Evolutionary conservation across 306 rosid genomes (phyloP), one percentile per base, ranked within the genome.

Genomic region (Heteromeles arbutifolia): DNA sequence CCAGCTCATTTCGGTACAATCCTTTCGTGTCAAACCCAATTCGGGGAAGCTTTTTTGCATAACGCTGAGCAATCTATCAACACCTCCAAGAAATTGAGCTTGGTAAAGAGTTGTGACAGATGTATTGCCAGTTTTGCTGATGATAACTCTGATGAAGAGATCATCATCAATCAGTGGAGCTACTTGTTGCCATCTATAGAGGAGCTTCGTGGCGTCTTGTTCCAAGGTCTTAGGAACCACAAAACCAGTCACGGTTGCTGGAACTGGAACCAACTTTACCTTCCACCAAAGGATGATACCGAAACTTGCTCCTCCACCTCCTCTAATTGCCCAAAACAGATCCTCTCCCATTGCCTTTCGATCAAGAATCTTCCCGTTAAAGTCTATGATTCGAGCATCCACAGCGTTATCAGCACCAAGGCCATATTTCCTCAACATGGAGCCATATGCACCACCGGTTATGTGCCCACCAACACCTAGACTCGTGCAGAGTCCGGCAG

Each of bases 201-300:
- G 28, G 69, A 88, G 45, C 71, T 86, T 88, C 21, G 90, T 89
- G 34, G 54, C 97, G 11, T 76, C 87, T 74, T 82, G 86, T 73
- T 86, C 88, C 69, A 90, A 82, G 67, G 75, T 86, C 68, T 71
- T 92, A 1, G 88, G 69, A 1, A 90, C 89, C 3, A 89, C 82
- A 25, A 92, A 92, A 71, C 88, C 93, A 28, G 97, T 89, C 72
- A 90, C 96, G 1, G 78, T 84, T 78, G 69, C 48, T 3, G 96
- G 97, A 41, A 92, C 93, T 5, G 90, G 88, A 57, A 90, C 97
- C 0, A 92, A 83, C 64, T 85, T 90, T 59, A 92, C 82, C 78
- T 92, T 90, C 97, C 96, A 92, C 93, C 90, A 82, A 2, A 92
- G 88, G 44, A 92, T 79, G 26, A 92, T 58, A 2, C 97, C 96